Evolutionary conservation across 1,139 yeast species (phyloP).

Genomic region (Scheffersomyces insectosa): DNA sequence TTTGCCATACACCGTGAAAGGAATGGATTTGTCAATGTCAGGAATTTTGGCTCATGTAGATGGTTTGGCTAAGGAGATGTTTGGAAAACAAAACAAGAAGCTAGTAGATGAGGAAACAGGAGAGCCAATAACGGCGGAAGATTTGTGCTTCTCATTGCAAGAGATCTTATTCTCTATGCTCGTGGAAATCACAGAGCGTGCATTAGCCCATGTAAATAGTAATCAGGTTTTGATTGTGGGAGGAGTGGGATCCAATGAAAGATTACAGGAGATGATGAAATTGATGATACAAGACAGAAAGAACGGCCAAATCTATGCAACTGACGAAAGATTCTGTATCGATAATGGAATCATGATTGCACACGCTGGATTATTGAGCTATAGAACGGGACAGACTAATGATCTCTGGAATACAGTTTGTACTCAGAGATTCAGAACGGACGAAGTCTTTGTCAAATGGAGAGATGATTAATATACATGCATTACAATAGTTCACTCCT

Average conservation of each 20-base stretch:
- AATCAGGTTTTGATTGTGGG: slow-evolving; percentile 93
- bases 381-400: slow-evolving; percentile 74
- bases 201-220: slow-evolving; percentile 96
- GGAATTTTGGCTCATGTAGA: slow-evolving; percentile 90
- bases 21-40: slow-evolving; percentile 97
- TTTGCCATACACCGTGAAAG: slow-evolving; percentile 94
- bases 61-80: slow-evolving; percentile 69
- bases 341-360: slow-evolving; percentile 99
- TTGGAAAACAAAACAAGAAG: slow-evolving; percentile 52
- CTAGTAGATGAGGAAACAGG: slow-evolving; percentile 53
- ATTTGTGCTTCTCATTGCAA: slow-evolving; percentile 88
- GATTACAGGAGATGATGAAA: slow-evolving; percentile 95
- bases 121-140: slow-evolving; percentile 70
- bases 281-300: slow-evolving; percentile 83
- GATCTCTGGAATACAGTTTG: slow-evolving; percentile 74
- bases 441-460: slow-evolving; percentile 91
- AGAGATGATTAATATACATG: slow-evolving; percentile 48
- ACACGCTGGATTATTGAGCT: slow-evolving; percentile 90
- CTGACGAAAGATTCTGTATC: slow-evolving; percentile 95
- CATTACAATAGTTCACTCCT: neutral
- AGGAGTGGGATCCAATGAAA: slow-evolving; percentile 92
- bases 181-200: slow-evolving; percentile 96
- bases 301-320: slow-evolving; percentile 84
- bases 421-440: slow-evolving; percentile 91
- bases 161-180: slow-evolving; percentile 94